A percentile compares a stretch with the other conserved stretches of the same genome.
These are phyloP conservation scores for Cryptococcus floricola DNA, from an alignment of 1,284 basidiomycete species.

Conservation along the genomic window DNA sequence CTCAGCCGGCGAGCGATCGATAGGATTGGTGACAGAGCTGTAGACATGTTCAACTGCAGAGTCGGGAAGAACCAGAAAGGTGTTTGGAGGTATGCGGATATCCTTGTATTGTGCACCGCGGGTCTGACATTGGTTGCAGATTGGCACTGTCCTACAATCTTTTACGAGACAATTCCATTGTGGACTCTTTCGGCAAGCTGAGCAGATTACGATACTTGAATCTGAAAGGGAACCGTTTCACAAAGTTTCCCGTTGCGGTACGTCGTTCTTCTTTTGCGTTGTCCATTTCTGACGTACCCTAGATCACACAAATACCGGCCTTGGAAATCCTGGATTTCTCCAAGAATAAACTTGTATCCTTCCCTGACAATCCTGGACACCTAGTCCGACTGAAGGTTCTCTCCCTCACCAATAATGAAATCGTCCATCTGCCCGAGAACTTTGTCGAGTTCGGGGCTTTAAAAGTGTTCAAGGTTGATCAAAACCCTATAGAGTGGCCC, in stretches of 20 bases:
- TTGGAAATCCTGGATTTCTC: slow-evolving; percentile 94
- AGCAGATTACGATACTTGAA: slow-evolving; percentile 85
- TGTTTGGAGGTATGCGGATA: slow-evolving; percentile 62
- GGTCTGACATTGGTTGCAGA: slow-evolving; percentile 49
- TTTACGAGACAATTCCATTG: slow-evolving; percentile 63
- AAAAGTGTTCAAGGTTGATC: slow-evolving; percentile 78
- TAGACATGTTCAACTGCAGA: slow-evolving; percentile 61
- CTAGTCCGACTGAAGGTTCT: slow-evolving; percentile 82
- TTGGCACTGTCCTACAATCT: slow-evolving; percentile 84
- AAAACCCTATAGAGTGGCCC: slow-evolving; percentile 92
- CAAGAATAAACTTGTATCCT: slow-evolving; percentile 78
- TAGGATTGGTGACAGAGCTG: slow-evolving; percentile 68
- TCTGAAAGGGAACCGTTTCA: slow-evolving; percentile 81
- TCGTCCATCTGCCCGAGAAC: slow-evolving; percentile 75
- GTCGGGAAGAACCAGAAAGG: slow-evolving; percentile 56
- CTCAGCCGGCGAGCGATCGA: slow-evolving; percentile 71
- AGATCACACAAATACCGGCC: slow-evolving; percentile 80
- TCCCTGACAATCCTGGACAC: slow-evolving; percentile 76
- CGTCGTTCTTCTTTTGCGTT: slow-evolving; percentile 43
- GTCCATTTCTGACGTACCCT: slow-evolving; percentile 4
- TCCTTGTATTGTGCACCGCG: neutral
- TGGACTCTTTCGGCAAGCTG: slow-evolving; percentile 71
- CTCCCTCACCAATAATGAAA: slow-evolving; percentile 78
- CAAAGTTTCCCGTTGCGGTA: slow-evolving; percentile 80
- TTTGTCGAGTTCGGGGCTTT: slow-evolving; percentile 68